A percentile compares a stretch with the other conserved stretches of the same genome.
Evolutionary conservation across 768 basidiomycete species (phyloP).

Genomic region (Tylopilus rubrobrunneus): DNA sequence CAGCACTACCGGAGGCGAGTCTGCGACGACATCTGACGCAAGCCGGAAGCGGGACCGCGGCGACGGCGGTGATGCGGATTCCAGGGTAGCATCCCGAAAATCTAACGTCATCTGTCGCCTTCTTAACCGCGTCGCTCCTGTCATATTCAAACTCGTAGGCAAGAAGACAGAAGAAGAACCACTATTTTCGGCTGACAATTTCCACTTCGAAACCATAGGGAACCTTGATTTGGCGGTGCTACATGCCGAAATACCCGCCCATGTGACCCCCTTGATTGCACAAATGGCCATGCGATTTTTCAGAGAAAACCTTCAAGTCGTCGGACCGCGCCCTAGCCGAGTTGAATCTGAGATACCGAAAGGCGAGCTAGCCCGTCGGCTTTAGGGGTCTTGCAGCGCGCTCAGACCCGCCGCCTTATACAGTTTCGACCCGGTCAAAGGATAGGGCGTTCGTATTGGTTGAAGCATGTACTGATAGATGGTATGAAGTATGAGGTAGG

Average conservation of each 20-base stretch:
- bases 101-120: no score
- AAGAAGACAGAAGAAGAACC: background rate
- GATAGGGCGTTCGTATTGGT: conserved; percentile 33
- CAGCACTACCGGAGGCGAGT: conserved; percentile 14
- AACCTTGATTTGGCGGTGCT: conserved; percentile 58
- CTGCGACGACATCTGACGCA: conserved; percentile 22
- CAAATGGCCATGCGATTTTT: conserved; percentile 49
- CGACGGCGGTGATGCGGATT: background rate
- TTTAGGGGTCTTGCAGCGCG: conserved; percentile 18
- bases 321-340: conserved; percentile 38
- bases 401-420: conserved; percentile 9
- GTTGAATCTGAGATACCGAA: conserved; percentile 6
- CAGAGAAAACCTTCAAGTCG: conserved; percentile 48
- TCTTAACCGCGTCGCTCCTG: background rate
- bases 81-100: conserved; percentile 9
- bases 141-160: conserved; percentile 12
- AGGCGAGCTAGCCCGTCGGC: conserved; percentile 13
- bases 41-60: conserved; percentile 27
- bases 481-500: conserved; percentile 41
- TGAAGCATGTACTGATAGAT: conserved; percentile 42
- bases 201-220: conserved; percentile 20
- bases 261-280: conserved; percentile 60
- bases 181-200: background rate
- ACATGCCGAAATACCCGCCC: conserved; percentile 52
- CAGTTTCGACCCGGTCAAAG: conserved; percentile 31